Percentiles rank a stretch among this genome's conserved stretches.
Conservation (phyloP, 139 green algal genomes). For the Asterochloris sp. region DNA sequence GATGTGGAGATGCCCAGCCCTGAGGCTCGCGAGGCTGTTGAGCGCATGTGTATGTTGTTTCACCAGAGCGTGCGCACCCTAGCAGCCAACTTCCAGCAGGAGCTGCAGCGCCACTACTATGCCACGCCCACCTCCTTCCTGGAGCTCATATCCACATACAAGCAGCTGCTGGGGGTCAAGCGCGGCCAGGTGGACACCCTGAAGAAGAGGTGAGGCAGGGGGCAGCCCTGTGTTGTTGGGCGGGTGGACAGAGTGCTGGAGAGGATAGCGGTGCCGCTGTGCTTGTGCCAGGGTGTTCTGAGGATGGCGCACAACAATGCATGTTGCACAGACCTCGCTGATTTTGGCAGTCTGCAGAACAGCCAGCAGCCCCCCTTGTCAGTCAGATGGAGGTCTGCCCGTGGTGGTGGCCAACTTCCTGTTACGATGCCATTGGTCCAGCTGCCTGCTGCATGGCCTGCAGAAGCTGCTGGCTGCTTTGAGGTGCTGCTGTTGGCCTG, state of each 20-base stretch:
- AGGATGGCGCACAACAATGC: no score
- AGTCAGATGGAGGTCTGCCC: no score
- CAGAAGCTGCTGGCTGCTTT: not conserved
- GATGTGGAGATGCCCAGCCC: constrained; percentile 40
- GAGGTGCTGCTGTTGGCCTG: constrained; percentile 3
- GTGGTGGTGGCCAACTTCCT: no score
- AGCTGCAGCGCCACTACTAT: constrained; percentile 69
- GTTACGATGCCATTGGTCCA: no score
- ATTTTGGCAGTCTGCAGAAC: no score
- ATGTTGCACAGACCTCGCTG: no score
- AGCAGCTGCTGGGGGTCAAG: constrained; percentile 51
- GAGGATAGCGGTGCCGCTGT: no score
- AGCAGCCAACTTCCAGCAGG: constrained; percentile 42
- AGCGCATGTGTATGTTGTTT: constrained; percentile 66
- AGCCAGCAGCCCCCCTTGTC: no score
- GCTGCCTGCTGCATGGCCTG: no score
- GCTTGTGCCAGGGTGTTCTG: no score
- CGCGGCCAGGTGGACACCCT: constrained; percentile 37
- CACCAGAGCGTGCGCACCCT: constrained; percentile 47
- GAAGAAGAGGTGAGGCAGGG: constrained; percentile 25
- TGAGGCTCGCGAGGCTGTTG: constrained; percentile 37
- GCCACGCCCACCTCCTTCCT: constrained; percentile 81
- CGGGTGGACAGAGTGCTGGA: no score
- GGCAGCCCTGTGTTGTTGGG: no score
- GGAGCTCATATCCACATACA: constrained; percentile 72